A percentile compares a stretch with the other conserved stretches of the same genome.
Conservation (phyloP, 768 basidiomycete species). For the Tricholomella constricta region DNA sequence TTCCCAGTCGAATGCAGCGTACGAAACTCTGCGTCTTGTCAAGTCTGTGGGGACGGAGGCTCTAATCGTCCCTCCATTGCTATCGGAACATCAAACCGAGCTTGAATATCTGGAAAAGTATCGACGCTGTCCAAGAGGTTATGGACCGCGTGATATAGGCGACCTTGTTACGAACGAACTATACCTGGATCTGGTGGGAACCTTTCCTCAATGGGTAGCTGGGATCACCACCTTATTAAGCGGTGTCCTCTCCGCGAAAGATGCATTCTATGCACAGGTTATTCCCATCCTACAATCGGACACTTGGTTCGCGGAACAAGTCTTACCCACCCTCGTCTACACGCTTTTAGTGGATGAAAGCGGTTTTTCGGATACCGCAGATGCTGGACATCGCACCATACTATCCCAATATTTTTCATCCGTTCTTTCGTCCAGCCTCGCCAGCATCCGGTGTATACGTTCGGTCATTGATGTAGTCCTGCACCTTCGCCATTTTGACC, state of each 20-base stretch:
- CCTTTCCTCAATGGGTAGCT: slow-evolving; percentile 68
- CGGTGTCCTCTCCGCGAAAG: slow-evolving; percentile 53
- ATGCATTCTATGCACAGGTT: slow-evolving; percentile 72
- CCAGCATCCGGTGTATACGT: slow-evolving; percentile 47
- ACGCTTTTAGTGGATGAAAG: slow-evolving; percentile 49
- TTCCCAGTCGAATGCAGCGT: slow-evolving; percentile 56
- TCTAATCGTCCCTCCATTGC: slow-evolving; percentile 29
- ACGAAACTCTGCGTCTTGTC: slow-evolving; percentile 63
- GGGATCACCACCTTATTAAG: slow-evolving; percentile 57
- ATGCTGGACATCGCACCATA: slow-evolving; percentile 26
- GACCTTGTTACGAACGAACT: slow-evolving; percentile 36
- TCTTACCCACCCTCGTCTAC: slow-evolving; percentile 79
- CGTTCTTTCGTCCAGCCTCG: slow-evolving; percentile 44
- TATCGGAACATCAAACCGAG: slow-evolving; percentile 44
- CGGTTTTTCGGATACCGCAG: slow-evolving; percentile 17
- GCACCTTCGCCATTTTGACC: slow-evolving; percentile 74
- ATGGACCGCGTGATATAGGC: slow-evolving; percentile 36
- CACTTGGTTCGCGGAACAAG: slow-evolving; percentile 58
- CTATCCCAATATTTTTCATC: slow-evolving; percentile 60
- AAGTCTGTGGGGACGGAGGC: slow-evolving; percentile 44
- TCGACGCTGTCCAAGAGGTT: slow-evolving; percentile 34
- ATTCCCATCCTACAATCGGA: slow-evolving; percentile 57
- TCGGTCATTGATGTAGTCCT: slow-evolving; percentile 76
- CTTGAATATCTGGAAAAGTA: slow-evolving; percentile 53
- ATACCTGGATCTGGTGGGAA: slow-evolving; percentile 40